Evolutionary conservation across 2,329 filamentous ascomycete genomes (phyloP).

Genomic region (Tolypocladium endophyticum): DNA sequence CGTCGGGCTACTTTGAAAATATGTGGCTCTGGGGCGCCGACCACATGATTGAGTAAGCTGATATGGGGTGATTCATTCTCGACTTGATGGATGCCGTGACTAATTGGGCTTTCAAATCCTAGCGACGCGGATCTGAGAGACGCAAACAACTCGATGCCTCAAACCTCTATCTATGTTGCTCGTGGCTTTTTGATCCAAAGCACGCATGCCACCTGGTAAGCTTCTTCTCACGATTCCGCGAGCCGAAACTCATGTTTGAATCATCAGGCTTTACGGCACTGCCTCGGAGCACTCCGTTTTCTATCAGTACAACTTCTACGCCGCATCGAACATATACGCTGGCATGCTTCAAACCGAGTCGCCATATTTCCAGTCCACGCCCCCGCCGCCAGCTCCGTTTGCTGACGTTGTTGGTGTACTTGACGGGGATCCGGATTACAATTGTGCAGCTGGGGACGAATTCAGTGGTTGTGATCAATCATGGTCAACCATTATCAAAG

Average conservation of each 20-base stretch:
- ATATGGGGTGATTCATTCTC: neutral
- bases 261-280: slow-evolving; percentile 27
- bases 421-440: slow-evolving; percentile 6
- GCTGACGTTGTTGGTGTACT: slow-evolving; percentile 1
- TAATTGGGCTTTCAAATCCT: neutral
- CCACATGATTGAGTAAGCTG: slow-evolving; percentile 33
- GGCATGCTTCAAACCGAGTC: slow-evolving; percentile 59
- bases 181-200: slow-evolving; percentile 25
- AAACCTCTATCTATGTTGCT: slow-evolving; percentile 23
- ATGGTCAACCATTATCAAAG: slow-evolving; percentile 10
- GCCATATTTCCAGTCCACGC: slow-evolving; percentile 44
- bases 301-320: slow-evolving; percentile 40
- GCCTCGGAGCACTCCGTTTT: slow-evolving; percentile 38
- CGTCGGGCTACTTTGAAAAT: slow-evolving; percentile 40
- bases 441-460: slow-evolving; percentile 3
- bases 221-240: no score
- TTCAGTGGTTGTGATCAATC: slow-evolving; percentile 10
- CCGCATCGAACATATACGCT: slow-evolving; percentile 40
- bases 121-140: slow-evolving; percentile 20
- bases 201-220: slow-evolving; percentile 4
- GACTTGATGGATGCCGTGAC: no score
- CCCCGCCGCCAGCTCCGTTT: slow-evolving; percentile 9
- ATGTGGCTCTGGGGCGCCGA: slow-evolving; percentile 61
- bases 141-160: slow-evolving; percentile 46
- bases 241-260: no score